Evolutionary conservation across 345 rosid species (phyloP).

Genomic region (Hibiscus mutabilis): DNA sequence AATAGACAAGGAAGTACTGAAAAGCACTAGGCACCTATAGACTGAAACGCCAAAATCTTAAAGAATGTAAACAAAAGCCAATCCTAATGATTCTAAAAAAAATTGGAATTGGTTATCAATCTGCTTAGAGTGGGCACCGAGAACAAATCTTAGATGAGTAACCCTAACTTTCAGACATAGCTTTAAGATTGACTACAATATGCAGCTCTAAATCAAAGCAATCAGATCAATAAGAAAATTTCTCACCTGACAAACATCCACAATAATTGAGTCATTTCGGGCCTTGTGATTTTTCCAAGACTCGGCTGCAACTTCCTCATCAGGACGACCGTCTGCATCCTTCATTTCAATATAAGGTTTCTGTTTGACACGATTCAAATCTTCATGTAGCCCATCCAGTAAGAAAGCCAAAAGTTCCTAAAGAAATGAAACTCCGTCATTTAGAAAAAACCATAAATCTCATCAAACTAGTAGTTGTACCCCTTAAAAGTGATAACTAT

Average conservation of each 20-base stretch:
- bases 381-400: constrained; percentile 94
- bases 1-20: background rate
- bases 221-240: constrained; percentile 5
- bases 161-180: background rate
- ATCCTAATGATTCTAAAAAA: background rate
- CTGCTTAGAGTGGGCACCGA: background rate
- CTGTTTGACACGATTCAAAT: constrained; percentile 78
- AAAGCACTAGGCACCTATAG: background rate
- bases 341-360: constrained; percentile 87
- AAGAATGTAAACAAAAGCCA: background rate
- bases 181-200: background rate
- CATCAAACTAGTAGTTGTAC: background rate
- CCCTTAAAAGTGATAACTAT: background rate
- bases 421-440: constrained; percentile 1
- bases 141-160: background rate
- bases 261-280: constrained; percentile 92
- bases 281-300: constrained; percentile 89
- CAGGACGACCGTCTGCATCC: constrained; percentile 71
- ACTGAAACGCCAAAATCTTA: background rate
- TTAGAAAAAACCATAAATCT: background rate
- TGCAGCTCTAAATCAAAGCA: constrained; percentile 3
- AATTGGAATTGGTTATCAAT: background rate
- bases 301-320: constrained; percentile 83
- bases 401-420: constrained; percentile 92
- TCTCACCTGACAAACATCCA: constrained; percentile 87